These are phyloP conservation scores for Udeniomyces megalosporus DNA, from an alignment of 768 basidiomycete genomes.

Conservation along the genomic window DNA sequence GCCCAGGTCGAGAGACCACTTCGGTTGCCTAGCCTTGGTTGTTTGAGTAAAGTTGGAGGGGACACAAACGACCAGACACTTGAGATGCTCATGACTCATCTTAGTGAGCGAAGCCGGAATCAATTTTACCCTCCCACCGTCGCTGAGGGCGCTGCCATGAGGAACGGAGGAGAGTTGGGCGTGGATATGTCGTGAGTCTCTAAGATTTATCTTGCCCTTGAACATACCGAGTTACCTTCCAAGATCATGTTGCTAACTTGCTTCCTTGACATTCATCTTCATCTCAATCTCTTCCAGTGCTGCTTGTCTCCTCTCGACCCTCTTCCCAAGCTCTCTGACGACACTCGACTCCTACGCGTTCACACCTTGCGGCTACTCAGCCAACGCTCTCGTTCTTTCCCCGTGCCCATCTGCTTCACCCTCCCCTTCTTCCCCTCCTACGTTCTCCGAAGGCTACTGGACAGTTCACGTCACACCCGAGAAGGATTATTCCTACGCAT, in stretches of 20 bases:
- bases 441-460: constrained; percentile 70
- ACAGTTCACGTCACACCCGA: constrained; percentile 98
- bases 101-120: constrained; percentile 54
- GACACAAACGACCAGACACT: constrained; percentile 59
- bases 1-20: constrained; percentile 1
- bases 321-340: constrained; percentile 65
- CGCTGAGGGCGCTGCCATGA: not conserved
- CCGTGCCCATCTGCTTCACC: not conserved
- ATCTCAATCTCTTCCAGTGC: not conserved
- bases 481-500: constrained; percentile 94
- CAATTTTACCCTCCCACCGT: constrained; percentile 47
- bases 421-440: not conserved
- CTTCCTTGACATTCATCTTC: no score
- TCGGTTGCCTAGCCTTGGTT: not conserved
- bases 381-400: constrained; percentile 58
- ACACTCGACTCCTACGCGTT: constrained; percentile 86
- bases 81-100: constrained; percentile 92
- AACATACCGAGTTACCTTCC: no score
- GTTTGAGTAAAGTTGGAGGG: not conserved
- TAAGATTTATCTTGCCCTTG: no score
- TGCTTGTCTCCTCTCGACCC: constrained; percentile 18
- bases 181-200: constrained; percentile 9
- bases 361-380: constrained; percentile 86
- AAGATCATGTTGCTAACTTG: not conserved
- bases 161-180: constrained; percentile 30